Evolutionary conservation across 148 eudicot species (phyloP).

Genomic region (Gaultheria prostrata): DNA sequence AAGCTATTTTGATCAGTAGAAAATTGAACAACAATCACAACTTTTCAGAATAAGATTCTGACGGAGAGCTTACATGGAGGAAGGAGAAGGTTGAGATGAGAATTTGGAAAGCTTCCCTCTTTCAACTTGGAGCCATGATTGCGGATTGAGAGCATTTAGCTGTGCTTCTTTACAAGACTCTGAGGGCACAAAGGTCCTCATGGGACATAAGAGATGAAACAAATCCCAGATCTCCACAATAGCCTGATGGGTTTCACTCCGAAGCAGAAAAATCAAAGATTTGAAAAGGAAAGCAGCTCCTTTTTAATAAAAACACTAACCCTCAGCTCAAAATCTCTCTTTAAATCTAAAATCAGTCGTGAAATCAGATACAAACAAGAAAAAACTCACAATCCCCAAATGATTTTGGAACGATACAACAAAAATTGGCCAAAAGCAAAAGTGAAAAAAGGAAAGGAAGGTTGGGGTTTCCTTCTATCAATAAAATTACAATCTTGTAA

Average conservation of each 20-base stretch:
- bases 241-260: slow-evolving; percentile 33
- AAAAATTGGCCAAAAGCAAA: not conserved
- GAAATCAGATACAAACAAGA: not conserved
- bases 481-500: slow-evolving; percentile 1
- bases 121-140: slow-evolving; percentile 98
- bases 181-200: slow-evolving; percentile 86
- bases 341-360: not conserved
- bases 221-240: slow-evolving; percentile 97
- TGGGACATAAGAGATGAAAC: slow-evolving; percentile 70
- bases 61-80: slow-evolving; percentile 65
- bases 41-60: not conserved
- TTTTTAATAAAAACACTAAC: slow-evolving; percentile 20
- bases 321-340: slow-evolving; percentile 7
- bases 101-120: slow-evolving; percentile 77
- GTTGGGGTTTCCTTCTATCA: not conserved
- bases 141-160: slow-evolving; percentile 81
- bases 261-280: slow-evolving; percentile 19
- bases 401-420: not conserved
- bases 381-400: slow-evolving; percentile 14
- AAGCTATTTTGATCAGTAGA: not conserved
- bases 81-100: slow-evolving; percentile 58
- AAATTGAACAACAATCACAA: not conserved
- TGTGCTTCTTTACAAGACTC: slow-evolving; percentile 84
- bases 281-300: slow-evolving; percentile 7
- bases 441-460: not conserved